phyloP scores from a whole-genome alignment of 768 basidiomycete genomes.

The Basidioascus undulatus region DNA sequence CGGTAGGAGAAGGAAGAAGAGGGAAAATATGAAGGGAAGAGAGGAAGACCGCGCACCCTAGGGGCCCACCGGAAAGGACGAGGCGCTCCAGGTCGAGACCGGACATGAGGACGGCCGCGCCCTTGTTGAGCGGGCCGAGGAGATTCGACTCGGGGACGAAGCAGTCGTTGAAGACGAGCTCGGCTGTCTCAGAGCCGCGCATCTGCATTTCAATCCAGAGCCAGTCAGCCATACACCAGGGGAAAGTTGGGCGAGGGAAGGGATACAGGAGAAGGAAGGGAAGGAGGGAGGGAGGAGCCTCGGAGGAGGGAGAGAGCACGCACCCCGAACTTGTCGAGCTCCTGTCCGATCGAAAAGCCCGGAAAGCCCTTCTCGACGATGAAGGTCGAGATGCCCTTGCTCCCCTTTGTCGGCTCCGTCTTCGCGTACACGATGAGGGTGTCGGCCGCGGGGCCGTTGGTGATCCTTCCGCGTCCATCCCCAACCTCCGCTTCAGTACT shows the following conservation, averaged over 20 bases:
- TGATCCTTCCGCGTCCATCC: slow-evolving; percentile 37
- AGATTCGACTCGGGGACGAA: slow-evolving; percentile 62
- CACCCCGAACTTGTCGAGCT: slow-evolving; percentile 73
- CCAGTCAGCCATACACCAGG: too few species aligned
- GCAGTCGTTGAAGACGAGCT: slow-evolving; percentile 51
- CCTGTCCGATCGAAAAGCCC: slow-evolving; percentile 72
- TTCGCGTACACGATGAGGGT: slow-evolving; percentile 86
- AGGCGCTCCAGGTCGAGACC: slow-evolving; percentile 79
- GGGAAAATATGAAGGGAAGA: too few species aligned
- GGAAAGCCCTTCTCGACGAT: slow-evolving; percentile 58
- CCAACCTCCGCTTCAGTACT: neutral
- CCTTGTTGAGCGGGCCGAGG: slow-evolving; percentile 51
- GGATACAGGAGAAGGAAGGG: neutral
- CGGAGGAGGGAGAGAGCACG: neutral
- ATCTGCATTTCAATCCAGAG: slow-evolving; percentile 26
- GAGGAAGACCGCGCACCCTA: slow-evolving; percentile 51
- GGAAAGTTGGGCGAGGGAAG: neutral
- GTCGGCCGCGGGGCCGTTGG: slow-evolving; percentile 75
- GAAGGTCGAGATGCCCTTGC: slow-evolving; percentile 80
- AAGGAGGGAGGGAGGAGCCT: neutral
- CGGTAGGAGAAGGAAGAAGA: too few species aligned
- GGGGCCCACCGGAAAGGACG: slow-evolving; percentile 72
- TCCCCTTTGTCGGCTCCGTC: slow-evolving; percentile 46
- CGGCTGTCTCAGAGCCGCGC: slow-evolving; percentile 86
- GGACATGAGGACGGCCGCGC: slow-evolving; percentile 75